Percentiles rank a stretch among this genome's conserved stretches.
Conservation (phyloP, 306 rosid species). For the Ormosia emarginata region DNA sequence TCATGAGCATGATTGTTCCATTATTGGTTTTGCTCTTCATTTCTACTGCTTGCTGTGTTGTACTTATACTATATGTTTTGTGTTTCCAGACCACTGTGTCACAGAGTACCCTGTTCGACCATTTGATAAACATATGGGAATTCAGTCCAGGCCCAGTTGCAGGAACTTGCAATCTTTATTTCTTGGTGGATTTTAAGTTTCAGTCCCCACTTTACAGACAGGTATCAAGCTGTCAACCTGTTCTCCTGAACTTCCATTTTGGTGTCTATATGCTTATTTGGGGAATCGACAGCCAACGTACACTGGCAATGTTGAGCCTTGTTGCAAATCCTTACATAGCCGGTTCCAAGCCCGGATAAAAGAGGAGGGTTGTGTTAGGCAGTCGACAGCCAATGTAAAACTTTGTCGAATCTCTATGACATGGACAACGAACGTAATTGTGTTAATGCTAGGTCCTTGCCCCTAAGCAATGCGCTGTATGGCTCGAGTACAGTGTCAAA, state of each 20-base stretch:
- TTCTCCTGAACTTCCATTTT: neutral
- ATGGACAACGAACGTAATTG: no score
- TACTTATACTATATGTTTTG: constrained; percentile 9
- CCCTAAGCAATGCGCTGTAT: no score
- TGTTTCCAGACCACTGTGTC: constrained; percentile 70
- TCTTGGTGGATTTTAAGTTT: constrained; percentile 95
- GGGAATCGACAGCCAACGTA: no score
- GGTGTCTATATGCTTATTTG: constrained; percentile 9
- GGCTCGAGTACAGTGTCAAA: no score
- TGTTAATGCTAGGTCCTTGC: no score
- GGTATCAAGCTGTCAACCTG: constrained; percentile 40
- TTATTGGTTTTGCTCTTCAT: neutral
- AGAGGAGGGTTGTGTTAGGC: no score
- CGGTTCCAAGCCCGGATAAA: no score
- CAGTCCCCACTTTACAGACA: constrained; percentile 89
- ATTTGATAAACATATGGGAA: constrained; percentile 90
- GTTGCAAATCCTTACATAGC: no score
- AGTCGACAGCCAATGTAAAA: no score
- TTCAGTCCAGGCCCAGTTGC: constrained; percentile 85
- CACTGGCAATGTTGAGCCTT: no score
- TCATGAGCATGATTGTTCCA: neutral
- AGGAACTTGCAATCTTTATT: constrained; percentile 78
- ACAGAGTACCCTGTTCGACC: constrained; percentile 68
- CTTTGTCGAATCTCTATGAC: no score
- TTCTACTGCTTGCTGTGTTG: neutral